Percentiles rank a stretch among this genome's conserved stretches.
Evolutionary conservation across 2,329 filamentous ascomycete genomes (phyloP).

Genomic region (Pestalotiopsis sp.): DNA sequence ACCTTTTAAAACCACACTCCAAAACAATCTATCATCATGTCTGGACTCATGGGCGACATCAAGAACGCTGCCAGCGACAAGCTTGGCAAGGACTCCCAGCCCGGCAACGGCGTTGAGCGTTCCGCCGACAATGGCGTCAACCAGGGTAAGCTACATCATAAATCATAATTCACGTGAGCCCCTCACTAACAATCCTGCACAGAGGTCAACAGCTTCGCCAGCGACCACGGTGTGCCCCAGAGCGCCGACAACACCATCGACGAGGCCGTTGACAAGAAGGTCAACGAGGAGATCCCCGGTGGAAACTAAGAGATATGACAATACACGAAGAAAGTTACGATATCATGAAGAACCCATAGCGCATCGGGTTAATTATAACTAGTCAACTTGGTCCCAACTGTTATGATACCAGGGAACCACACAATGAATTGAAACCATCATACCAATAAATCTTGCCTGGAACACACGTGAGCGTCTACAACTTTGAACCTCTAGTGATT

Average conservation of each 20-base stretch:
- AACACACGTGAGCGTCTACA: too few species aligned
- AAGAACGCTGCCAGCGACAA: constrained; percentile 14
- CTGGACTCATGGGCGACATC: constrained; percentile 8
- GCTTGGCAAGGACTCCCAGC: constrained; percentile 21
- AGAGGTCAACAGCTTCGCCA: constrained; percentile 20
- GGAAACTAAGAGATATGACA: constrained; percentile 16
- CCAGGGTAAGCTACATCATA: constrained; percentile 13
- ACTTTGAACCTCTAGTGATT: too few species aligned
- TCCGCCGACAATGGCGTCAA: constrained; percentile 19
- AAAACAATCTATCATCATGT: not conserved
- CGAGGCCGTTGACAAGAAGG: constrained; percentile 19
- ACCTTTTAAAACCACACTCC: not conserved
- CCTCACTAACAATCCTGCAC: not conserved
- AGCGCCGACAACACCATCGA: constrained; percentile 16
- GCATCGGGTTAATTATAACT: not conserved
- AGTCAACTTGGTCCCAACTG: too few species aligned
- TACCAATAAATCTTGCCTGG: too few species aligned
- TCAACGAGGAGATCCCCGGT: constrained; percentile 23
- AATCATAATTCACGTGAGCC: not conserved
- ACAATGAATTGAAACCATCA: not conserved
- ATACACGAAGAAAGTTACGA: not conserved
- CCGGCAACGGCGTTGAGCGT: constrained; percentile 20
- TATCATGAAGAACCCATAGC: not conserved
- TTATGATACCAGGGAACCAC: not conserved
- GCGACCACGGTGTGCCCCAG: constrained; percentile 18